phyloP scores from a whole-genome alignment of 2,329 filamentous ascomycete species.

The Fusarium agapanthi region DNA sequence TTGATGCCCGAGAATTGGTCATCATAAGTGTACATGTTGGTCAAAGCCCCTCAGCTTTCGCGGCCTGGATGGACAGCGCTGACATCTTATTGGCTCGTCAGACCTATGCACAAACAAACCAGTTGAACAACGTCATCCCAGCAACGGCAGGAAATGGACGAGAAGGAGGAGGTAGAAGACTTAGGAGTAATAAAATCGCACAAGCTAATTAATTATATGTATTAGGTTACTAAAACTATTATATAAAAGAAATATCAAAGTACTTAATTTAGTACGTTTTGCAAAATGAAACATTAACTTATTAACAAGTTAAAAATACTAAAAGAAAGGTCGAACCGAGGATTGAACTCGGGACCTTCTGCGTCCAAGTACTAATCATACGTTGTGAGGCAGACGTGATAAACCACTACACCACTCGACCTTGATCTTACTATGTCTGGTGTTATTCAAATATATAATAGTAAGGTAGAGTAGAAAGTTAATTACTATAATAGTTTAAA shows the following conservation, averaged over 20 bases:
- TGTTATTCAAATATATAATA: too few species aligned
- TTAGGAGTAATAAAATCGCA: not conserved
- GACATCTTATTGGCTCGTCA: constrained; percentile 29
- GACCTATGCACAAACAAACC: constrained; percentile 29
- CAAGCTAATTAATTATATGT: not conserved
- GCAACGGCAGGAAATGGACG: not conserved
- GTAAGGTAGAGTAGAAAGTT: too few species aligned
- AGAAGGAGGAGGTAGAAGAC: not conserved
- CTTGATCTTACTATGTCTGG: too few species aligned
- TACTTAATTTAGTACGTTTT: not conserved
- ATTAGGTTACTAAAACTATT: too few species aligned
- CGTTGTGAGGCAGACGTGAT: constrained; percentile 1
- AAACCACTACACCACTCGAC: constrained; percentile 16
- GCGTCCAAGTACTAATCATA: not conserved
- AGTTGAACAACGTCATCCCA: constrained; percentile 26
- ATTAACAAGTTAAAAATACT: too few species aligned
- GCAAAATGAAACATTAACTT: too few species aligned
- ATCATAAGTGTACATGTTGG: constrained; percentile 20
- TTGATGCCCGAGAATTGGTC: constrained; percentile 16
- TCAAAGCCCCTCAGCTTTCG: constrained; percentile 38
- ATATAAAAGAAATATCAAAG: not conserved
- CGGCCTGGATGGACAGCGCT: constrained; percentile 23
- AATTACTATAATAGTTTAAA: too few species aligned
- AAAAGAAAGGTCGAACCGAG: not conserved
- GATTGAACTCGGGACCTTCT: constrained; percentile 2